Evolutionary conservation across 1,284 basidiomycete genomes (phyloP), one percentile per base, ranked within the genome.

Genomic region (Puccinia coronata): DNA sequence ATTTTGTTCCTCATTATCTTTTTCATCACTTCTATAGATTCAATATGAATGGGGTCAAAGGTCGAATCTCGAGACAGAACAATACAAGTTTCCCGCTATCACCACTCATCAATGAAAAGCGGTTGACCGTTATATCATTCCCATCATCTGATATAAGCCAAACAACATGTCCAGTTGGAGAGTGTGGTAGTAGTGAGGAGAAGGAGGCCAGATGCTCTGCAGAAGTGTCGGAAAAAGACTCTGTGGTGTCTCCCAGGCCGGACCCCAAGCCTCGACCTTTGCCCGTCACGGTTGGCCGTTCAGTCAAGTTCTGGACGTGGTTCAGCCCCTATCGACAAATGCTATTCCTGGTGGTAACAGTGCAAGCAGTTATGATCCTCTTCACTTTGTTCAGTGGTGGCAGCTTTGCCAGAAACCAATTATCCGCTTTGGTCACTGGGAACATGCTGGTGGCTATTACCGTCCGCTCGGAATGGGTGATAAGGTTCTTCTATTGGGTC

Each of bases 301-400:
- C 78, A 25, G n/a, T 73, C 8, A 80, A 73, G 57, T 81, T 81
- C 49, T 75, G 80, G 71, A 75, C 72, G 43, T 81, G 80, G 80
- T 81, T 81, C 51, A 81, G 71, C 41, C 80, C 80, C 20, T 92
- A 91, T 86, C 91, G 91, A 78, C 91, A 91, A 86, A 90, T 92
- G 82, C 92, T 92, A 84, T 89, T 89, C 0, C 87, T 91, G 53
- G 85, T 89, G 6, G 88, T 91, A 76, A 85, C 86, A 0, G 84
- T 92, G 43, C 92, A 92, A 84, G 88, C 90, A 84, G 88, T 90
- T 51, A 90, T 88, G 47, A 86, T 92, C 61, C 88, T 88, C 31
- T 86, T 91, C 36, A 90, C 92, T 2, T 89, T 89, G 0, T 88
- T 89, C n/a, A 91, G 90, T 11, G 88, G 90, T 78, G 92, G 90